Percentiles rank a stretch among this genome's conserved stretches.
These are phyloP conservation scores for Cytospora schulzeri DNA, from an alignment of 2,329 filamentous ascomycete genomes.

Conservation along the genomic window DNA sequence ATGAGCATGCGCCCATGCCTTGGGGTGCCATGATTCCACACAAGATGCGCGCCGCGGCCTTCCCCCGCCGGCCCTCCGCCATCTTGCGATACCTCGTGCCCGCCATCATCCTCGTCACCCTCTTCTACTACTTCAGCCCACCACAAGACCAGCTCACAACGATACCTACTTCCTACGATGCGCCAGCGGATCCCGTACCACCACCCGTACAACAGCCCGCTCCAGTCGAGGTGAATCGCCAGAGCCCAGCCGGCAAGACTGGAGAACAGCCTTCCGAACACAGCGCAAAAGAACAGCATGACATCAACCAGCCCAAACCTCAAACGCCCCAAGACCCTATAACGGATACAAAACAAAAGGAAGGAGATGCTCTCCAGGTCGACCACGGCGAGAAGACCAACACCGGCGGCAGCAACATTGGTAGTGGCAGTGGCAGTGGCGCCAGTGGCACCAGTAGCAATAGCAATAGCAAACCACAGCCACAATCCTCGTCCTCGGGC, in stretches of 20 bases:
- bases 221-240: constrained; percentile 11
- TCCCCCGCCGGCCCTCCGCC: constrained; percentile 43
- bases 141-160: not conserved
- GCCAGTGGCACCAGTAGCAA: not conserved
- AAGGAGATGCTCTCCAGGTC: constrained; percentile 15
- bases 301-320: constrained; percentile 16
- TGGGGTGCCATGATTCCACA: constrained; percentile 30
- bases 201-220: constrained; percentile 4
- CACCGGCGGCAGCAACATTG: not conserved
- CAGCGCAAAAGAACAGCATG: constrained; percentile 22
- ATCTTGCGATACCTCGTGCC: constrained; percentile 43
- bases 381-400: constrained; percentile 13
- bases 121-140: constrained; percentile 36
- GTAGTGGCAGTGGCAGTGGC: constrained; percentile 9
- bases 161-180: not conserved
- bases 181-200: constrained; percentile 1
- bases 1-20: constrained; percentile 27
- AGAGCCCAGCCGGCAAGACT: constrained; percentile 23
- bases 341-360: constrained; percentile 2
- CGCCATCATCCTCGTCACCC: constrained; percentile 36
- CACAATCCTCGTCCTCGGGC: constrained; percentile 5
- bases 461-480: constrained; percentile 6
- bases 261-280: constrained; percentile 16
- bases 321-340: constrained; percentile 22
- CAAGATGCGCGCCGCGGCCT: constrained; percentile 42